A percentile compares a stretch with the other conserved stretches of the same genome.
Conservation (phyloP, 2,329 filamentous ascomycete species). For the Curvularia sp. region DNA sequence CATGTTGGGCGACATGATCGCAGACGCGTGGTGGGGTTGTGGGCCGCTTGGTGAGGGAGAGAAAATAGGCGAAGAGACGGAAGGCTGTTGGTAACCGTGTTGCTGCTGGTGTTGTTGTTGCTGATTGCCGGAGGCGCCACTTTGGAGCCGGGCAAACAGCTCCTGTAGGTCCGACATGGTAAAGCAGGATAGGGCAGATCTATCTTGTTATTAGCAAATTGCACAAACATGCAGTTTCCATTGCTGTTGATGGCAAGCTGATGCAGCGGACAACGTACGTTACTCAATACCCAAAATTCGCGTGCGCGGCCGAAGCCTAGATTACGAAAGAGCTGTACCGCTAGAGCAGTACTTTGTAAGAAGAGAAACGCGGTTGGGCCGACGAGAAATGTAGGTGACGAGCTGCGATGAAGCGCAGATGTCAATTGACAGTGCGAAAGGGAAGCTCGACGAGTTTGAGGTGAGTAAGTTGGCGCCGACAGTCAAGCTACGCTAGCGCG, state of each 20-base stretch:
- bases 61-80: slow-evolving; percentile 64
- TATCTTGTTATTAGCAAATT: slow-evolving; percentile 22
- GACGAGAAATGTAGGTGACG: slow-evolving; percentile 15
- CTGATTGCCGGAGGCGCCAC: slow-evolving; percentile 37
- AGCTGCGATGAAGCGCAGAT: slow-evolving; percentile 26
- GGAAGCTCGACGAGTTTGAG: slow-evolving; percentile 12
- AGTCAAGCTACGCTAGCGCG: slow-evolving; percentile 14
- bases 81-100: slow-evolving; percentile 57
- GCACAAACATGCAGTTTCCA: slow-evolving; percentile 13
- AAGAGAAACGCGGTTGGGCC: slow-evolving; percentile 20
- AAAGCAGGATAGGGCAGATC: slow-evolving; percentile 32
- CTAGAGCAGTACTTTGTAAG: slow-evolving; percentile 5
- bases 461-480: slow-evolving; percentile 18
- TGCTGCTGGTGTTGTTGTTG: slow-evolving; percentile 34
- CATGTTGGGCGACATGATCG: slow-evolving; percentile 64
- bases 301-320: slow-evolving; percentile 27
- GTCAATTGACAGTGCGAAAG: slow-evolving; percentile 20
- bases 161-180: slow-evolving; percentile 55
- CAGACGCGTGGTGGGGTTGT: slow-evolving; percentile 63
- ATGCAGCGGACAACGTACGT: slow-evolving; percentile 27
- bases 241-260: slow-evolving; percentile 17
- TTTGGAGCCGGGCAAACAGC: slow-evolving; percentile 54
- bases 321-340: slow-evolving; percentile 16
- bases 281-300: slow-evolving; percentile 40
- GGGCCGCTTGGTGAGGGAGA: slow-evolving; percentile 62